These are phyloP conservation scores for Passalora sequoiae DNA, from an alignment of 2,329 filamentous ascomycete genomes.

Conservation along the genomic window DNA sequence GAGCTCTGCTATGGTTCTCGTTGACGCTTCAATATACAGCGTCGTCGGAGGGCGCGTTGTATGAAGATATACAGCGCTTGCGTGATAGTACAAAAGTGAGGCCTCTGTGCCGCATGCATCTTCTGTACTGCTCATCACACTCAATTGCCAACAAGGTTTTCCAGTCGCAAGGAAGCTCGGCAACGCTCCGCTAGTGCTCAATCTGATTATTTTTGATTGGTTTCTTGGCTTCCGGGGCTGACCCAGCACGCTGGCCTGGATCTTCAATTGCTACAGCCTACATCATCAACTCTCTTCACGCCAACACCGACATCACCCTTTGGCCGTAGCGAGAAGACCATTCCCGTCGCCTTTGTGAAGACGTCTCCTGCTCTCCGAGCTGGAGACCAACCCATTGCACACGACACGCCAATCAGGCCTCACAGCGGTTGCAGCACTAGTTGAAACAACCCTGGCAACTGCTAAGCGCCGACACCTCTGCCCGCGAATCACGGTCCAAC, in stretches of 20 bases:
- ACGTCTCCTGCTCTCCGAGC: no score
- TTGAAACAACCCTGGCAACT: conserved; percentile 10
- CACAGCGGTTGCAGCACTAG: conserved; percentile 9
- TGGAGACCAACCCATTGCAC: no score
- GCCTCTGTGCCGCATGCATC: conserved; percentile 4
- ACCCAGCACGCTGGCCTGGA: conserved; percentile 3
- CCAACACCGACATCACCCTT: conserved; percentile 7
- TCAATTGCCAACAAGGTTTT: conserved; percentile 6
- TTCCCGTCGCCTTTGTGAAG: conserved; percentile 1
- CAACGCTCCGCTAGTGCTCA: background rate
- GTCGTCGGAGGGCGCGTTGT: background rate
- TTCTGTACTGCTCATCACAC: conserved; percentile 4
- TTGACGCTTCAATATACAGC: background rate
- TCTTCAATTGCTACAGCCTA: background rate
- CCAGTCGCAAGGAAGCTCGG: conserved; percentile 1
- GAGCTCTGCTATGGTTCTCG: background rate
- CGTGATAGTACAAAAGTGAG: conserved; percentile 3
- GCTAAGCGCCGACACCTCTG: conserved; percentile 16
- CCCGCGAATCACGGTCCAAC: conserved; percentile 15
- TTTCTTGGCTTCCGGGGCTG: background rate
- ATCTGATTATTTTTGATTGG: background rate
- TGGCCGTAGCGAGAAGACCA: conserved; percentile 7
- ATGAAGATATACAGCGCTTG: conserved; percentile 2
- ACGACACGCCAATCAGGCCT: conserved; percentile 13
- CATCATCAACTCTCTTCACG: conserved; percentile 1